Evolutionary conservation across 192 early-diverging fungal genomes (phyloP).

Genomic region (Rhizoclosmatium sp.): DNA sequence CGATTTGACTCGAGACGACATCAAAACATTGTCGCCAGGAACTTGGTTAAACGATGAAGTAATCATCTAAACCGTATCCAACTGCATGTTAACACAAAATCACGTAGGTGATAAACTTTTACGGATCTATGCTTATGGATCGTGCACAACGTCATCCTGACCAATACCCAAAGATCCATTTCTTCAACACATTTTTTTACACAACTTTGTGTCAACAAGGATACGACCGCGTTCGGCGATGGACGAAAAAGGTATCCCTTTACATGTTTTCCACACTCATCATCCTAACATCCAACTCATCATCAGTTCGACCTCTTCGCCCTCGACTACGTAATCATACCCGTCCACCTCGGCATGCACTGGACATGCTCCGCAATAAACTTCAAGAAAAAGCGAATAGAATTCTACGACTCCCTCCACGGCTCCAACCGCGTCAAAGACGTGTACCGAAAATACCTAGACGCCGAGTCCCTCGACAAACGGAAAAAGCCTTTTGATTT

Average conservation of each 20-base stretch:
- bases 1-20: conserved; percentile 65
- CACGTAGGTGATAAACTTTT: conserved; percentile 86
- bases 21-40: conserved; percentile 74
- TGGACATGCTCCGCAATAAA: conserved; percentile 78
- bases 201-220: conserved; percentile 71
- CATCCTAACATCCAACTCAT: conserved; percentile 5
- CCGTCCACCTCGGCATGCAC: conserved; percentile 81
- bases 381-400: conserved; percentile 66
- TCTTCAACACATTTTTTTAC: conserved; percentile 95
- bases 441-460: conserved; percentile 72
- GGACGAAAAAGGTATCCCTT: conserved; percentile 72
- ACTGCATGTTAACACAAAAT: neutral
- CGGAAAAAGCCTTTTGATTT: conserved; percentile 65
- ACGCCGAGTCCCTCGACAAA: conserved; percentile 79
- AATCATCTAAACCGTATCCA: no score
- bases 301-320: conserved; percentile 73
- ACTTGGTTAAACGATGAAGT: conserved; percentile 97
- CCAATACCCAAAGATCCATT: conserved; percentile 72
- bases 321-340: conserved; percentile 80
- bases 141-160: conserved; percentile 56
- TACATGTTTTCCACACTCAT: neutral
- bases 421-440: conserved; percentile 68
- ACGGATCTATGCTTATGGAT: conserved; percentile 77
- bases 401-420: conserved; percentile 84
- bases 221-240: conserved; percentile 76